phyloP scores from a whole-genome alignment of 2,329 filamentous ascomycete genomes.

The Beauveria rudraprayagi region DNA sequence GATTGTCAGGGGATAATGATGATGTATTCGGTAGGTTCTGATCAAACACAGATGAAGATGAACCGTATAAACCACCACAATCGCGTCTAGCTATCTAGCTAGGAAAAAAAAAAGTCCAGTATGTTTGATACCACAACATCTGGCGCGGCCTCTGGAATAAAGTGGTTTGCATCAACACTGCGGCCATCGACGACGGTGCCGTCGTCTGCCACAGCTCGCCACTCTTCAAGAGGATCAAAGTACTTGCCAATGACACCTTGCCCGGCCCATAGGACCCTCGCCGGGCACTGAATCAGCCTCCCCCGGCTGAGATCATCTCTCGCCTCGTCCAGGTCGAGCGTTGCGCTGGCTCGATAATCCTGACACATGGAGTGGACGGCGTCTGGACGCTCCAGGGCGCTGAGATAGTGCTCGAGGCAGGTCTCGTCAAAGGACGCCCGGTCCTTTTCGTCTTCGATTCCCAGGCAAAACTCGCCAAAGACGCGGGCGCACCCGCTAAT shows the following conservation, averaged over 20 bases:
- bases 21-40: too few relatives aligned
- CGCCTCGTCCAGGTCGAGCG: conserved; percentile 38
- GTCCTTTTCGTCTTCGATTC: conserved; percentile 27
- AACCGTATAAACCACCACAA: too few relatives aligned
- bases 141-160: conserved; percentile 38
- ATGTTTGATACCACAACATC: conserved; percentile 16
- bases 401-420: conserved; percentile 33
- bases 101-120: neutral
- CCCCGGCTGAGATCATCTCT: conserved; percentile 31
- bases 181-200: conserved; percentile 25
- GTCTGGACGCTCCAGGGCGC: conserved; percentile 30
- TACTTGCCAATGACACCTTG: conserved; percentile 33
- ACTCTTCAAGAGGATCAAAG: conserved; percentile 36
- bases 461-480: conserved; percentile 35
- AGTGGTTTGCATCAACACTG: conserved; percentile 32
- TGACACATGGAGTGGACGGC: conserved; percentile 43
- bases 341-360: conserved; percentile 43
- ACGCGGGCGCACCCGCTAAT: conserved; percentile 29
- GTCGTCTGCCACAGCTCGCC: conserved; percentile 31
- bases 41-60: too few relatives aligned
- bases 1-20: too few relatives aligned
- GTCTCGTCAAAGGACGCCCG: conserved; percentile 25
- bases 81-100: neutral
- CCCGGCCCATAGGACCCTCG: conserved; percentile 38
- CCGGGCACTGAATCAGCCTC: conserved; percentile 31